Conservation (phyloP, 2,329 filamentous ascomycete species). For the Coniochaeta sp. region DNA sequence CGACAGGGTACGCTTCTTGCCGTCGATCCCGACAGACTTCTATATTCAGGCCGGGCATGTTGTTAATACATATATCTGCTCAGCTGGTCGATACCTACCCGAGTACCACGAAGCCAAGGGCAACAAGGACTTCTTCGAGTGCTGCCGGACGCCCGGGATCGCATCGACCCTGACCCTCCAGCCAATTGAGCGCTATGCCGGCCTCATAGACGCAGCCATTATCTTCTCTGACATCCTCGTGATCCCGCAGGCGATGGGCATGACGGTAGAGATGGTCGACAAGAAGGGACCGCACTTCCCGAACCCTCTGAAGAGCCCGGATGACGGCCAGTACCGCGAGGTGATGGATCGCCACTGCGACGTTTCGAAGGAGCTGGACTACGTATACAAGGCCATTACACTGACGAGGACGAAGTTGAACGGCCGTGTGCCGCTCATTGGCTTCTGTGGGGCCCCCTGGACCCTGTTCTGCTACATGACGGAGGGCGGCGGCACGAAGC, state of each 20-base stretch:
- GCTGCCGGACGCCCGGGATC: constrained; percentile 87
- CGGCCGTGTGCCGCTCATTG: constrained; percentile 85
- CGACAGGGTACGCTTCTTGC: constrained; percentile 66
- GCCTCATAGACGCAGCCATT: constrained; percentile 90
- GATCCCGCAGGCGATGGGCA: constrained; percentile 95
- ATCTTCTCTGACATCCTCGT: constrained; percentile 99
- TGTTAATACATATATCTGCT: constrained; percentile 1
- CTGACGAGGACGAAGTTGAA: constrained; percentile 80
- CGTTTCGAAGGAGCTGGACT: constrained; percentile 76
- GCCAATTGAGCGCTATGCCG: constrained; percentile 83
- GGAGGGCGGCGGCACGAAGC: constrained; percentile 90
- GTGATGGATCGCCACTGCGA: constrained; percentile 74
- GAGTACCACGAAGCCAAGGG: constrained; percentile 97
- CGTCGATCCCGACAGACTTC: constrained; percentile 1
- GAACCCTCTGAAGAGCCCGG: constrained; percentile 67
- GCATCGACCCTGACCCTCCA: constrained; percentile 91
- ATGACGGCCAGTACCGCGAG: constrained; percentile 74
- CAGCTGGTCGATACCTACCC: constrained; percentile 92
- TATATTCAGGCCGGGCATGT: neutral
- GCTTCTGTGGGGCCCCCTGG: constrained; percentile 96
- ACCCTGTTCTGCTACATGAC: constrained; percentile 99
- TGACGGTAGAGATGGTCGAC: constrained; percentile 97
- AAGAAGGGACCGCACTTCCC: constrained; percentile 96
- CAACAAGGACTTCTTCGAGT: constrained; percentile 89
- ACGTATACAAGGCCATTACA: constrained; percentile 94